A percentile compares a stretch with the other conserved stretches of the same genome.
phyloP scores from a whole-genome alignment of 1,139 yeast genomes.

The Arxiozyma bovina region DNA sequence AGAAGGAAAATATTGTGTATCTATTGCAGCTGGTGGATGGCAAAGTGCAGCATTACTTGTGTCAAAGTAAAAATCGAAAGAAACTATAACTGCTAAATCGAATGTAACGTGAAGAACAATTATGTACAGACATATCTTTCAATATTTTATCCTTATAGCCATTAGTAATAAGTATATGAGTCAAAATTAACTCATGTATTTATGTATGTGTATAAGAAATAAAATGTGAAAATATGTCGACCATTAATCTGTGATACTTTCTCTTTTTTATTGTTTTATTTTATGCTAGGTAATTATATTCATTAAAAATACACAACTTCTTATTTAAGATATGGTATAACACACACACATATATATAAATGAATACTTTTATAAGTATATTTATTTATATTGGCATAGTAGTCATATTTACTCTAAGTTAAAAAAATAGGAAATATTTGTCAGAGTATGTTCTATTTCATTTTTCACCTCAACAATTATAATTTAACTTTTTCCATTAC shows the following conservation, averaged over 20 bases:
- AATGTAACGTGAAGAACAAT: too few species aligned
- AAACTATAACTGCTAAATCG: neutral
- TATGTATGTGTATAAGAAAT: too few species aligned
- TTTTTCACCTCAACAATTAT: too few species aligned
- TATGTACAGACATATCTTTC: neutral
- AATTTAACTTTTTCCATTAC: neutral
- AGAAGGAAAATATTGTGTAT: slow-evolving; percentile 36
- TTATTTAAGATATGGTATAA: neutral
- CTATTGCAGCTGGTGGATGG: slow-evolving; percentile 73
- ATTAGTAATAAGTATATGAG: neutral
- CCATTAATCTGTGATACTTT: too few species aligned
- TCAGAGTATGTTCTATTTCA: neutral
- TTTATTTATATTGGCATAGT: too few species aligned
- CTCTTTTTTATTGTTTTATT: neutral
- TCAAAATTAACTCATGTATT: neutral
- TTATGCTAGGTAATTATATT: too few species aligned
- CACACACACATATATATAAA: too few species aligned
- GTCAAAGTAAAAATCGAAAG: slow-evolving; percentile 2
- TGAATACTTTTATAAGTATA: too few species aligned
- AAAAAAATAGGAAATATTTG: neutral
- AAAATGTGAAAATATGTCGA: neutral
- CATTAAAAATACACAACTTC: too few species aligned
- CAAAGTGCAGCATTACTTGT: slow-evolving; percentile 55
- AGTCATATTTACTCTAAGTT: neutral
- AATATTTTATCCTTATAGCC: neutral